Evolutionary conservation across 2,329 filamentous ascomycete genomes (phyloP), one percentile per base, ranked within the genome.

Genomic region (Pezizomycotina sp.): DNA sequence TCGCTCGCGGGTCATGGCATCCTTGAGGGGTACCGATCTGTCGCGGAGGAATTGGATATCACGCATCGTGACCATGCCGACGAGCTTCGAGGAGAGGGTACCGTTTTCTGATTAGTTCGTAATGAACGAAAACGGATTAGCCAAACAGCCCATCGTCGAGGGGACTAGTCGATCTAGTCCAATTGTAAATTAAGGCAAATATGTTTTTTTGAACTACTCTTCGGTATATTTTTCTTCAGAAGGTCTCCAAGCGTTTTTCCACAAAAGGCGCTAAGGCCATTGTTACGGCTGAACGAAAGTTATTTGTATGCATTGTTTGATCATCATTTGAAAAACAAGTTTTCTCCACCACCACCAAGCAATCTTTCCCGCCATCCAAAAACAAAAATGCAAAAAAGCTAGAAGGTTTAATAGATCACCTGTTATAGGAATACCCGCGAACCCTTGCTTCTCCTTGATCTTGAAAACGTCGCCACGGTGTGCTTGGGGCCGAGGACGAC

Each of bases 251-350:
- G 40, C 40, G 38, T 43, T 61, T 66, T 62, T 92, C 83, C 81
- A 71, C 83, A 92, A 65, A 69, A 81, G 79, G 70, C 69, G 57
- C 74, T 64, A 69, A 68, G 75, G 79, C 77, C 71, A 76, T 91
- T 43, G 69, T n/a, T n/a, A n/a, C 81, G 82, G 89, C 86, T 86
- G 89, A 98, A 98, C 89, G 89, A 98, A 98, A 98, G 89, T 95
- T 95, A 93, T 78, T 71, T 63, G 62, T 65, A 60, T 60, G n/a
- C 69, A 67, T 65, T 62, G 68, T 65, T 71, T 67, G 70, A 68
- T 81, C 89, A 92, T 92, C 80, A 83, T 65, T 61, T 56, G 51
- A 62, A 62, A 56, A 54, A 50, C 42, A 51, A 54, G 36, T 22
- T 19, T 16, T 28, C n/a, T n/a, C n/a, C n/a, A n/a, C n/a, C n/a